Conservation (phyloP, 495 filamentous ascomycete genomes). For the Terfezia claveryi region DNA sequence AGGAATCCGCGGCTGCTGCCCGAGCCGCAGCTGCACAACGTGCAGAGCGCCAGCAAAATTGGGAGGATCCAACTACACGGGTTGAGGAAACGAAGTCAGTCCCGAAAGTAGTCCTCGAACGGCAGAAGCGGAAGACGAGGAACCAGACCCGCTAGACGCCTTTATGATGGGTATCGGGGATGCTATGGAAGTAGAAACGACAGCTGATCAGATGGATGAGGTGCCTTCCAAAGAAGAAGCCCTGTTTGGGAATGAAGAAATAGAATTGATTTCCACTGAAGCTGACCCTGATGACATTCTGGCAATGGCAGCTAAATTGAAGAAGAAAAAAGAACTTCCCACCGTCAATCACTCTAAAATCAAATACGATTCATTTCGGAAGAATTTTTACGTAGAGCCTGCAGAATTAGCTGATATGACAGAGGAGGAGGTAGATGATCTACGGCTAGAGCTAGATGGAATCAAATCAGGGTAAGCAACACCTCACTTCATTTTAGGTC, state of each 20-base stretch:
- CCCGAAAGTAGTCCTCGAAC: constrained; percentile 12
- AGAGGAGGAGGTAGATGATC: constrained; percentile 57
- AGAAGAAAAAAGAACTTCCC: constrained; percentile 93
- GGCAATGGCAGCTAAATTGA: constrained; percentile 59
- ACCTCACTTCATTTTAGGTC: background rate
- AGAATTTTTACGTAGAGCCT: constrained; percentile 85
- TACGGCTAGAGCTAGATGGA: constrained; percentile 74
- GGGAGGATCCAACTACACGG: constrained; percentile 17
- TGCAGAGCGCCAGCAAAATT: constrained; percentile 37
- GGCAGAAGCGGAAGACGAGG: constrained; percentile 41
- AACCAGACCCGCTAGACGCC: constrained; percentile 71
- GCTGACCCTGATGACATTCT: constrained; percentile 64
- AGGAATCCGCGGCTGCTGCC: constrained; percentile 66
- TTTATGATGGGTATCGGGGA: constrained; percentile 75
- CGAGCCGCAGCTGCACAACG: constrained; percentile 56
- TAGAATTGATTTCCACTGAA: constrained; percentile 49
- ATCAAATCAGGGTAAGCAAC: constrained; percentile 48
- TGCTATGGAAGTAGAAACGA: constrained; percentile 25
- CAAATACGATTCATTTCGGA: constrained; percentile 66
- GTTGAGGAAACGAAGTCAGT: constrained; percentile 19
- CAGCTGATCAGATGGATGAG: constrained; percentile 42
- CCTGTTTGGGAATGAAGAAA: constrained; percentile 64
- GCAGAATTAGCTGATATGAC: constrained; percentile 64
- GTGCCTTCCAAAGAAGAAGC: constrained; percentile 27
- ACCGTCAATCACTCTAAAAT: constrained; percentile 64